Evolutionary conservation across 140 eudicot species (phyloP).

Genomic region (Flaveria floridana): DNA sequence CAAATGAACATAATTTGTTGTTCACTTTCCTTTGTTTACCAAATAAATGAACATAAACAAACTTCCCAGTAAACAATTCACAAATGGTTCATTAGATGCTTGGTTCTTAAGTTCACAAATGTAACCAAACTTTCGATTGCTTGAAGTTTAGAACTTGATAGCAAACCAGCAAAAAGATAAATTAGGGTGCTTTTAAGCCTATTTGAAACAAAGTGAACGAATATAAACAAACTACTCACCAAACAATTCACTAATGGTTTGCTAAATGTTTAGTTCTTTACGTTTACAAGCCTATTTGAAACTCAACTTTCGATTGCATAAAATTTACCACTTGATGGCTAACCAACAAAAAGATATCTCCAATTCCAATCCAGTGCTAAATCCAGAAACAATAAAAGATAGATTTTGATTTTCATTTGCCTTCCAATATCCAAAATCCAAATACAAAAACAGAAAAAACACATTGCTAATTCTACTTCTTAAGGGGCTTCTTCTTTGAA

Average conservation of each 20-base stretch:
- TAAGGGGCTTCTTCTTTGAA: slow-evolving; percentile 44
- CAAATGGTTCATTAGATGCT: neutral
- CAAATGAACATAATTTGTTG: neutral
- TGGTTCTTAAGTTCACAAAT: neutral
- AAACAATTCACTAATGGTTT: neutral
- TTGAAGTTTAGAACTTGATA: neutral
- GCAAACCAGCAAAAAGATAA: too few species aligned
- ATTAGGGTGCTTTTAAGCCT: too few species aligned
- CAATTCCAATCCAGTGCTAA: slow-evolving; percentile 23
- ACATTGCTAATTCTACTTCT: slow-evolving; percentile 37
- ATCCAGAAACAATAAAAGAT: slow-evolving; percentile 2
- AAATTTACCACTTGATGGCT: slow-evolving; percentile 11
- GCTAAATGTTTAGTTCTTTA: neutral
- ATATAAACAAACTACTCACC: neutral
- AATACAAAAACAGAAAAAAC: slow-evolving; percentile 13
- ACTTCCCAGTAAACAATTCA: neutral
- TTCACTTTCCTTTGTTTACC: neutral
- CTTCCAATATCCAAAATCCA: slow-evolving; percentile 22
- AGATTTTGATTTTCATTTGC: neutral
- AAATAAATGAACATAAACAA: neutral
- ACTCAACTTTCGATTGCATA: neutral
- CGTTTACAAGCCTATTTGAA: neutral
- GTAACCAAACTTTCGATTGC: neutral
- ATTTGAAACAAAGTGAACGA: too few species aligned
- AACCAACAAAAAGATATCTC: slow-evolving; percentile 10